Conservation (phyloP, 2,329 filamentous ascomycete species). For the Trichoderma sp. region DNA sequence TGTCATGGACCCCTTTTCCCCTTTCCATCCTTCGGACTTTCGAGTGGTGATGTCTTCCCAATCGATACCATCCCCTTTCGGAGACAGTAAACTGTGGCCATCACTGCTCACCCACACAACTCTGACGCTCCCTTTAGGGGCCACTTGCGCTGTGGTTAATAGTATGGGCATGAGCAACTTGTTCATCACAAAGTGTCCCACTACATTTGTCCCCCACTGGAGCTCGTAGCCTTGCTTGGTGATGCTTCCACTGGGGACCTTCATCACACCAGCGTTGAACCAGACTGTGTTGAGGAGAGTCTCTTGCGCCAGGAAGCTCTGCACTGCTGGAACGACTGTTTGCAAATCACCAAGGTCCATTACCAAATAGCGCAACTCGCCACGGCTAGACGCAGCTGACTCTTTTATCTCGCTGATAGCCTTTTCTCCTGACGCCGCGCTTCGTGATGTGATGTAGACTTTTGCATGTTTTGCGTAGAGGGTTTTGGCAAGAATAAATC, state of each 20-base stretch:
- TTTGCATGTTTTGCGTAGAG: neutral
- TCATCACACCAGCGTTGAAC: neutral
- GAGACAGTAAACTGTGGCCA: neutral
- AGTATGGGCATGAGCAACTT: neutral
- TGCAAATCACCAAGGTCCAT: neutral
- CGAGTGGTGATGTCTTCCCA: neutral
- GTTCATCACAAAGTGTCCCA: neutral
- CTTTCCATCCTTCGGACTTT: fast-evolving
- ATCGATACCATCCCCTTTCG: neutral
- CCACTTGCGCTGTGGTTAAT: neutral
- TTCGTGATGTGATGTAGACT: neutral
- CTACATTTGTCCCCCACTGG: neutral
- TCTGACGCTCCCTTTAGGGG: neutral
- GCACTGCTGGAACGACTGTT: neutral
- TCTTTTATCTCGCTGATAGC: neutral
- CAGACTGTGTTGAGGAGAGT: neutral
- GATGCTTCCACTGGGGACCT: neutral
- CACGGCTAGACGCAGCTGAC: neutral
- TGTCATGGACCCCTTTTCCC: neutral
- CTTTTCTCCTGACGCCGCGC: neutral
- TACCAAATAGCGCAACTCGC: neutral
- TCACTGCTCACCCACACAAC: neutral
- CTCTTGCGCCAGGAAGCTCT: neutral
- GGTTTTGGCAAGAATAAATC: neutral
- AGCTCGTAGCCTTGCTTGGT: neutral